Evolutionary conservation across 1,139 yeast species (phyloP).

Genomic region (Blastobotrys indianensis): DNA sequence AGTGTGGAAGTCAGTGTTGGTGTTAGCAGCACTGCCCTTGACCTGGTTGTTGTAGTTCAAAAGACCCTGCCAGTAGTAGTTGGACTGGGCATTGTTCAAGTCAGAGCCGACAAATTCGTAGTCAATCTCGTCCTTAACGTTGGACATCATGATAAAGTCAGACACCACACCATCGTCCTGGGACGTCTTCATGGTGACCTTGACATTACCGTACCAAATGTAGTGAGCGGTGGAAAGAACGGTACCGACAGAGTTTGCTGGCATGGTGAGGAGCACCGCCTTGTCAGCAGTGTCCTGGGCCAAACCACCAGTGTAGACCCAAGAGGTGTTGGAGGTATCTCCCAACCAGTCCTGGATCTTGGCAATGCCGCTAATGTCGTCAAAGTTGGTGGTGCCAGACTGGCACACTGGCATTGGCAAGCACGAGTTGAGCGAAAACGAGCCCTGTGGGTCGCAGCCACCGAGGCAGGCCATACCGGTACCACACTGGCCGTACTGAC

Average conservation of each 20-base stretch:
- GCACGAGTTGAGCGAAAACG: conserved; percentile 56
- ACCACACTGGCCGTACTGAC: conserved; percentile 75
- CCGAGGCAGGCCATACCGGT: conserved; percentile 72
- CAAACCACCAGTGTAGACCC: conserved; percentile 71
- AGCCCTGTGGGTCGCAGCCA: conserved; percentile 69
- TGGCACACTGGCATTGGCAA: conserved; percentile 56
- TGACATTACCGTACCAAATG: conserved; percentile 83
- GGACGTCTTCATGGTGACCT: conserved; percentile 66
- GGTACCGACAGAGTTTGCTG: conserved; percentile 66
- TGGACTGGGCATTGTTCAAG: conserved; percentile 62
- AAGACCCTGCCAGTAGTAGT: conserved; percentile 72
- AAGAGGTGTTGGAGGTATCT: conserved; percentile 58
- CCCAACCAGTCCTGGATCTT: conserved; percentile 56
- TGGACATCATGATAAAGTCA: conserved; percentile 76
- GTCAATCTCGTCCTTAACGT: conserved; percentile 89
- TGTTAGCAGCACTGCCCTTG: conserved; percentile 41
- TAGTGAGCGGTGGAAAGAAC: conserved; percentile 74
- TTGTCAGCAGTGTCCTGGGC: conserved; percentile 41
- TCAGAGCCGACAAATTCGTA: conserved; percentile 78
- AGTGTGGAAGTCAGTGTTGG: conserved; percentile 67
- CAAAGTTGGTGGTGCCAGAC: conserved; percentile 25
- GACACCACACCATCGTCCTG: conserved; percentile 76
- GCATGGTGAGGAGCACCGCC: conserved; percentile 65
- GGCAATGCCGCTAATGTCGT: conserved; percentile 31
- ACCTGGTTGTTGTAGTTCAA: conserved; percentile 59